Evolutionary conservation across 2,329 filamentous ascomycete genomes (phyloP).

Genomic region (Trichoderma cornu-damae): DNA sequence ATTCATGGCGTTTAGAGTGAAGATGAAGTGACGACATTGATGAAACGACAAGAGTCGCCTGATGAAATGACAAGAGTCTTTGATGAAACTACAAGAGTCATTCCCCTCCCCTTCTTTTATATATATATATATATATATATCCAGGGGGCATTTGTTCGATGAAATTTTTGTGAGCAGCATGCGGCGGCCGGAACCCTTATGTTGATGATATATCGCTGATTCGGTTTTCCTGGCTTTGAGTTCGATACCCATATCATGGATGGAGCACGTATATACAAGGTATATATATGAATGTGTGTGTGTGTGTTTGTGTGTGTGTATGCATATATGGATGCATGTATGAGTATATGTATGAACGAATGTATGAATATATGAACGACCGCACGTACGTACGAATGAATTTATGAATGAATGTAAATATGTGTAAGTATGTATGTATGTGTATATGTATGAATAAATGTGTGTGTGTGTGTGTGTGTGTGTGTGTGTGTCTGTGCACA

Average conservation of each 20-base stretch:
- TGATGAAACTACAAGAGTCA: not conserved
- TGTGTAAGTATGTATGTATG: too few relatives aligned
- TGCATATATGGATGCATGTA: too few relatives aligned
- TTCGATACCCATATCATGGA: constrained; percentile 5
- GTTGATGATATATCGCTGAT: not conserved
- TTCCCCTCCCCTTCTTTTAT: not conserved
- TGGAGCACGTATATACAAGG: too few relatives aligned
- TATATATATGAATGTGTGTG: too few relatives aligned
- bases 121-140: not conserved
- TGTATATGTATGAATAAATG: too few relatives aligned
- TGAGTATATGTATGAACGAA: too few relatives aligned
- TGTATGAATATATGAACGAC: too few relatives aligned
- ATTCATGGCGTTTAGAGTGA: constrained; percentile 47
- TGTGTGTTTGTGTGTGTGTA: too few relatives aligned
- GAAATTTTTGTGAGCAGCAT: not conserved
- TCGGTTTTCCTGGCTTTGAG: not conserved
- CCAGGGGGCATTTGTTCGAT: not conserved
- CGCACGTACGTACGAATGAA: too few relatives aligned
- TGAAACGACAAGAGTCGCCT: too few relatives aligned
- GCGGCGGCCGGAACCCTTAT: not conserved
- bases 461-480: too few relatives aligned
- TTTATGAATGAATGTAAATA: too few relatives aligned
- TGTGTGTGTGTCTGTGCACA: not conserved
- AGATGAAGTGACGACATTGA: constrained; percentile 34
- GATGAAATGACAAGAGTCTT: constrained; percentile 36